Conservation (phyloP, 768 basidiomycete species). For the Agrocybe praecox region DNA sequence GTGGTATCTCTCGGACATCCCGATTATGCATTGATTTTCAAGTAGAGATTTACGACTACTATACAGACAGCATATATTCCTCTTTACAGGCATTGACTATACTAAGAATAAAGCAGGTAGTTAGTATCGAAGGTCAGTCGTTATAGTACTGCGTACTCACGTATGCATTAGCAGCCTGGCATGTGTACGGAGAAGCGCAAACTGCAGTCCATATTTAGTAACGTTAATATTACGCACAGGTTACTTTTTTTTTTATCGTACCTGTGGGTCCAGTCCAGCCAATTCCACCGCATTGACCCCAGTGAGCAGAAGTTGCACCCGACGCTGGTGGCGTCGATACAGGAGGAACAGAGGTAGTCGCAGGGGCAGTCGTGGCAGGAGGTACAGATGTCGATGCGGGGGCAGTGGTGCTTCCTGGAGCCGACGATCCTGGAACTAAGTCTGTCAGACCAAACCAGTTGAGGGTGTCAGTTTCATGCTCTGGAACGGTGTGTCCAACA, state of each 20-base stretch:
- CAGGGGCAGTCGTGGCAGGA: not conserved
- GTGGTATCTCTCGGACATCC: no score
- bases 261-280: not conserved
- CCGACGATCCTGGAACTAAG: not conserved
- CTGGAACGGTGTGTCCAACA: constrained; percentile 56
- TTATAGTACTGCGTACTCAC: not conserved
- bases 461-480: constrained; percentile 48
- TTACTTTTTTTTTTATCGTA: not conserved
- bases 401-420: not conserved
- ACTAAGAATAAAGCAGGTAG: no score
- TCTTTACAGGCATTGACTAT: no score
- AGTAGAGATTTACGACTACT: no score
- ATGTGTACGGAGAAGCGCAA: not conserved
- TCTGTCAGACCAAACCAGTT: constrained; percentile 48
- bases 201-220: not conserved
- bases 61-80: no score
- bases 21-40: no score
- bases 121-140: no score
- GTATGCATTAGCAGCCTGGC: not conserved
- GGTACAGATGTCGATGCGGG: not conserved
- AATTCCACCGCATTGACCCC: not conserved
- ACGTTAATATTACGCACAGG: not conserved
- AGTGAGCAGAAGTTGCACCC: not conserved
- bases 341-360: not conserved
- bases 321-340: not conserved